phyloP scores from a whole-genome alignment of 139 green algal species.

The Ettlia oleoabundans region DNA sequence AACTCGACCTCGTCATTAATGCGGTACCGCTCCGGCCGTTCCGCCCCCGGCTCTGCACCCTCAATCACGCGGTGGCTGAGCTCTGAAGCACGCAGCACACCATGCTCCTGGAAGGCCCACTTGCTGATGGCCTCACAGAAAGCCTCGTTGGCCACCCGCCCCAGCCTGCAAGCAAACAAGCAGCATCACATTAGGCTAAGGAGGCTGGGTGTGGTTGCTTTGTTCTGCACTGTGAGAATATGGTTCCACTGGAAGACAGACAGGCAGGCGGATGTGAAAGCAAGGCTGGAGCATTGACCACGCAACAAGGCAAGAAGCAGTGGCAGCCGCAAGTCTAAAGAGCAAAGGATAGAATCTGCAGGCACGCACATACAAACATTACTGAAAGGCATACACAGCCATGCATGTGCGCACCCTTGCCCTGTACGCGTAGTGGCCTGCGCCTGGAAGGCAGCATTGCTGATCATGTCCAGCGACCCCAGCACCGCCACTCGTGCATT shows the following conservation, averaged over 20 bases:
- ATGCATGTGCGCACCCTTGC: no score
- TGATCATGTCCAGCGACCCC: conserved; percentile 87
- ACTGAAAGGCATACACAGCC: no score
- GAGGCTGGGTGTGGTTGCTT: no score
- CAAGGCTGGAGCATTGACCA: no score
- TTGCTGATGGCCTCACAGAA: conserved; percentile 67
- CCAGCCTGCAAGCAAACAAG: not conserved
- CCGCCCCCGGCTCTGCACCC: not conserved
- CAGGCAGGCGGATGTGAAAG: no score
- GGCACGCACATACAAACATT: no score
- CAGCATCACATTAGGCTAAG: not conserved
- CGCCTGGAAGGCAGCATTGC: conserved; percentile 60
- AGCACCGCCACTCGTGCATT: conserved; percentile 83
- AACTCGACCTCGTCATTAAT: conserved; percentile 78
- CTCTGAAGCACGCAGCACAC: conserved; percentile 67
- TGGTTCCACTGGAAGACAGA: no score
- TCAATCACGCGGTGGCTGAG: conserved; percentile 61
- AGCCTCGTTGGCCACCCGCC: conserved; percentile 66
- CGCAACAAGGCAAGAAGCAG: no score
- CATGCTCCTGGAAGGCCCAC: conserved; percentile 83
- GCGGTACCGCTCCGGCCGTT: conserved; percentile 59
- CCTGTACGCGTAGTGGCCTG: conserved; percentile 2
- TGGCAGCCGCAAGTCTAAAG: no score
- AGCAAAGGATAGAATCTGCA: no score
- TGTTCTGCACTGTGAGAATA: no score